Evolutionary conservation across 495 filamentous ascomycete genomes (phyloP), one percentile per base, ranked within the genome.

Genomic region (Penicillium paxilli): DNA sequence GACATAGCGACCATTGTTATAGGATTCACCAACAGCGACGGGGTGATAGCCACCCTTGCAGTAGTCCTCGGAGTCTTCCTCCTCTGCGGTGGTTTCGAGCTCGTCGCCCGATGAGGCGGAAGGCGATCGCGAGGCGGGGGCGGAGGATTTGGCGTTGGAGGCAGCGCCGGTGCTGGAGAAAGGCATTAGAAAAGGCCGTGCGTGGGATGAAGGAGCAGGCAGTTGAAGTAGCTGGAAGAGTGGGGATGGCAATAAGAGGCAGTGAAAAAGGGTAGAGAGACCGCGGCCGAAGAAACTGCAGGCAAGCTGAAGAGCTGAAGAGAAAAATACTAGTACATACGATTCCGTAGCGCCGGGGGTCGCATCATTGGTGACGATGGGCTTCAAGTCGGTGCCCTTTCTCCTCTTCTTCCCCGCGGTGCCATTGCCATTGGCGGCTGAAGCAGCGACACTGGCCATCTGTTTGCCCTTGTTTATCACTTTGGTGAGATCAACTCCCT

Each of bases 1-100:
- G 5, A 92, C 92, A 73, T 98, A 98, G 68, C 90, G 91, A 51
- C 92, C 94, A 67, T 98, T 90, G 66, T 98, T 98, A 82, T 97
- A 98, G 59, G 89, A 87, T 73, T 98, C 94, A 49, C 94, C 94
- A 44, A 97, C 87, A 47, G 80, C 79, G 23, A 98, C 95, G 0
- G 94, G 94, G 64, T 98, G 94, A 66, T 98, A 98, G 30, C 94
- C 94, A 57, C 94, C 94, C 72, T 97, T 98, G 79, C 93, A 97
- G 75, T 98, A 98, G 68, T 98, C 94, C 68, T 98, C 94, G 24
- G 91, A 96, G 66, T 98, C 95, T 73, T 98, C 94, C 73, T 98
- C 94, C 61, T 98, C 94, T 45, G 94, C 95, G 5, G 94, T 96
- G 61, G 92, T 91, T 64, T 95, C 91, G 63, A 91, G 81, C 57